A percentile compares a stretch with the other conserved stretches of the same genome.
phyloP scores from a whole-genome alignment of 1,284 basidiomycete species.

The Cutaneotrichosporon sp. region DNA sequence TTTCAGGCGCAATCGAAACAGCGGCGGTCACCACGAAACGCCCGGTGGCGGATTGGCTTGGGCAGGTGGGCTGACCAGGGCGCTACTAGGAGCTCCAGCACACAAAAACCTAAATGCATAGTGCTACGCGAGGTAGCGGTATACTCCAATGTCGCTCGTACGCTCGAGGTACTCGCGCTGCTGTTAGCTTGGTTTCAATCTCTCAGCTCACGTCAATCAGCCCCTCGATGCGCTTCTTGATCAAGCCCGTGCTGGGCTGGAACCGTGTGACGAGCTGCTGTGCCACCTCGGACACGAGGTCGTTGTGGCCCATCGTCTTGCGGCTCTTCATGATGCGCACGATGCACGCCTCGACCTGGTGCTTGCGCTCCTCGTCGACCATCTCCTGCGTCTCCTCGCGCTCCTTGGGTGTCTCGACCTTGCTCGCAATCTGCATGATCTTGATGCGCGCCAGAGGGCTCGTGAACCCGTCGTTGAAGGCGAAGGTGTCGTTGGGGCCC shows the following conservation, averaged over 20 bases:
- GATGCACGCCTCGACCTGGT: conserved; percentile 95
- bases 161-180: conserved; percentile 54
- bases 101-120: background rate
- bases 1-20: background rate
- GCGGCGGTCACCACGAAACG: background rate
- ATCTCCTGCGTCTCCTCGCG: conserved; percentile 86
- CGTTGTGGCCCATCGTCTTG: conserved; percentile 85
- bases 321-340: conserved; percentile 98
- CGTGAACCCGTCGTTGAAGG: conserved; percentile 83
- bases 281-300: conserved; percentile 88
- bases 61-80: no score
- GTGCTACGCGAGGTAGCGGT: conserved; percentile 47
- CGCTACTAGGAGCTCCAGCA: no score
- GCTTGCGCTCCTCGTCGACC: conserved; percentile 88
- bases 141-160: conserved; percentile 45
- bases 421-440: conserved; percentile 81
- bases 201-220: conserved; percentile 75
- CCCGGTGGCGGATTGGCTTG: no score
- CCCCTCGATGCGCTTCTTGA: conserved; percentile 94
- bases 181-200: background rate
- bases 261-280: conserved; percentile 82
- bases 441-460: conserved; percentile 86
- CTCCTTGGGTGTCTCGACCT: conserved; percentile 86
- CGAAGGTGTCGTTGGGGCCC: conserved; percentile 72
- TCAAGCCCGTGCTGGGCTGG: conserved; percentile 76